phyloP scores from a whole-genome alignment of 1,139 yeast genomes.

The Kurtzmaniella quercitrusa region DNA sequence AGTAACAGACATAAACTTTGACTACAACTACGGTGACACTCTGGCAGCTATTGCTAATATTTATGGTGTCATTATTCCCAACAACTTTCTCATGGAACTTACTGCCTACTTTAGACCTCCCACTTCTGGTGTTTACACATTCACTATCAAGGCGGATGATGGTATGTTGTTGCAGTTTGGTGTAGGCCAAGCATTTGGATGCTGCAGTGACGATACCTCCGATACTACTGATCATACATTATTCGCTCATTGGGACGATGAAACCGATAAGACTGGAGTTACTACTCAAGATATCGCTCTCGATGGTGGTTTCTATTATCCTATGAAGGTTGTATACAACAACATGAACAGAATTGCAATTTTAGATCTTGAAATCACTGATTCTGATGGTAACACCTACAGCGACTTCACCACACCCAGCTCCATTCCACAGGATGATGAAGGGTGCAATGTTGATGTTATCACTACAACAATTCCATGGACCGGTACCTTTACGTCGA shows the following conservation, averaged over 20 bases:
- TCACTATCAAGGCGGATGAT: slow-evolving; percentile 15
- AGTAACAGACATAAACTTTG: slow-evolving; percentile 3
- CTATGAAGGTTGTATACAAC: slow-evolving; percentile 16
- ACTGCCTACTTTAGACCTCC: not conserved
- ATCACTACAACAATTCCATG: not conserved
- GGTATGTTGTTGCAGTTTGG: slow-evolving; percentile 19
- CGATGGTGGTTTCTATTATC: slow-evolving; percentile 11
- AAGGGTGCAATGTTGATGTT: not conserved
- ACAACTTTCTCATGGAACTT: not conserved
- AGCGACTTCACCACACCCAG: not conserved
- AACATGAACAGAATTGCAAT: slow-evolving; percentile 2
- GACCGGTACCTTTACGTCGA: not conserved
- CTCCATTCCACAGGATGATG: not conserved
- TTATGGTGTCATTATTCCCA: not conserved
- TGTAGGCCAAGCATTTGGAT: slow-evolving; percentile 17
- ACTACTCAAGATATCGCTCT: not conserved
- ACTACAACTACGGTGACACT: not conserved
- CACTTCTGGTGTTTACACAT: not conserved
- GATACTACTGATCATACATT: slow-evolving; percentile 9
- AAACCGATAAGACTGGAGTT: not conserved
- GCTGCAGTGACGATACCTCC: slow-evolving; percentile 15
- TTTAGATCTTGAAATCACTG: not conserved
- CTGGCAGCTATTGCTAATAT: not conserved
- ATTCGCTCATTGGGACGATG: slow-evolving; percentile 10
- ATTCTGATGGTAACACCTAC: slow-evolving; percentile 4